These are phyloP conservation scores for Fusarium sp. DNA, from an alignment of 2,329 filamentous ascomycete species.

Conservation along the genomic window DNA sequence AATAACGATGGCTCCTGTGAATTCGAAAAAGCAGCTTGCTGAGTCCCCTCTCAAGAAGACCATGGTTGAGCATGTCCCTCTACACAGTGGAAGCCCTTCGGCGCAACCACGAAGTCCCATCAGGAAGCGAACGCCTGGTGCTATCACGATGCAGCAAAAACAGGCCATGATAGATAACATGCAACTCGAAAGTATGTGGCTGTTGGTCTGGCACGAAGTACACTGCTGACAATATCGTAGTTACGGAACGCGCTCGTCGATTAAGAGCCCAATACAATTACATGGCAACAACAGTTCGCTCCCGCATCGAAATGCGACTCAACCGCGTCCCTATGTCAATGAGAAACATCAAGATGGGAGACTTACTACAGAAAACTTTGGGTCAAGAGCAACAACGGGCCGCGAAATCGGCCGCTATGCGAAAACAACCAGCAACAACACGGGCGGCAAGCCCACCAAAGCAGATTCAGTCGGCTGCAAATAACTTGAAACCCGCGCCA, in stretches of 20 bases:
- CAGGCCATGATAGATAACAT: constrained; percentile 90
- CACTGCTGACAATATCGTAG: constrained; percentile 58
- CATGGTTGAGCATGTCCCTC: constrained; percentile 39
- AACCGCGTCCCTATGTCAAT: constrained; percentile 88
- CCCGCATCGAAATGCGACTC: constrained; percentile 90
- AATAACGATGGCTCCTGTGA: constrained; percentile 60
- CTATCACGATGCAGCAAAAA: constrained; percentile 78
- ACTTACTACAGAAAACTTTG: constrained; percentile 71
- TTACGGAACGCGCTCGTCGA: constrained; percentile 88
- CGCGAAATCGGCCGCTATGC: constrained; percentile 60
- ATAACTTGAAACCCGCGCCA: constrained; percentile 37
- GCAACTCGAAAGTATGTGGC: constrained; percentile 81
- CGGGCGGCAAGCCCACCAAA: constrained; percentile 53
- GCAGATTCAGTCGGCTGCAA: constrained; percentile 44
- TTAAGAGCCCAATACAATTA: constrained; percentile 89
- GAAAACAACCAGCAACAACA: constrained; percentile 62
- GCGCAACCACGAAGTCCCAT: constrained; percentile 67
- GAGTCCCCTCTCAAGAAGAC: constrained; percentile 34
- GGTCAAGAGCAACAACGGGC: constrained; percentile 58
- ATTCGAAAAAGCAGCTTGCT: constrained; percentile 51
- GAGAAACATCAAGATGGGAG: constrained; percentile 84
- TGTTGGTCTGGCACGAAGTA: constrained; percentile 12
- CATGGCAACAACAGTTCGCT: constrained; percentile 85
- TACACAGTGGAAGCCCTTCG: constrained; percentile 49
- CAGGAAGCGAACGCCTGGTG: constrained; percentile 67